These are phyloP conservation scores for Tricholoma furcatifolium DNA, from an alignment of 768 basidiomycete genomes.

Conservation along the genomic window DNA sequence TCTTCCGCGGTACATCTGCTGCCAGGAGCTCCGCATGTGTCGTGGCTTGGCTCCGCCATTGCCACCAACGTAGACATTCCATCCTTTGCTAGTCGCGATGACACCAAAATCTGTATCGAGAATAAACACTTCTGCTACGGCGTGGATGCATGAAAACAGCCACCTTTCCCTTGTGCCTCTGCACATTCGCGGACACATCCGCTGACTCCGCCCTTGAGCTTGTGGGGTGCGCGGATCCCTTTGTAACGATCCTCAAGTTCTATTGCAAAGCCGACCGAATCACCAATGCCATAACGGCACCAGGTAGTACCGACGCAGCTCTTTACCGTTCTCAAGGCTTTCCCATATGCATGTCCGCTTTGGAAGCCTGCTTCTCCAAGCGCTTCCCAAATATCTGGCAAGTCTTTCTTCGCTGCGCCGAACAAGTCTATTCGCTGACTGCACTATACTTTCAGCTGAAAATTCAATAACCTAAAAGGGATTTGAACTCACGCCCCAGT, in stretches of 20 bases:
- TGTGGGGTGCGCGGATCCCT: conserved; percentile 42
- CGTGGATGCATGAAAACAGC: no score
- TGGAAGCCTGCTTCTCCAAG: conserved; percentile 67
- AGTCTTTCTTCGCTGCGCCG: conserved; percentile 66
- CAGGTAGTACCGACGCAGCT: conserved; percentile 72
- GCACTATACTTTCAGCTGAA: conserved; percentile 15
- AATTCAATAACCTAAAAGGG: background rate
- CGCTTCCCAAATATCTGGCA: conserved; percentile 67
- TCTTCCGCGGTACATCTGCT: background rate
- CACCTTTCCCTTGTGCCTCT: background rate
- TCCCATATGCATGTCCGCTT: conserved; percentile 75
- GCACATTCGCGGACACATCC: background rate
- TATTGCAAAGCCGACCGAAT: conserved; percentile 73
- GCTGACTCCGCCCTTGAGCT: conserved; percentile 26
- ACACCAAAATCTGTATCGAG: background rate
- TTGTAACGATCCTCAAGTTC: conserved; percentile 72
- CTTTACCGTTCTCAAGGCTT: conserved; percentile 71
- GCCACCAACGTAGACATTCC: background rate
- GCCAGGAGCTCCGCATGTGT: background rate
- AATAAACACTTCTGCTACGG: no score
- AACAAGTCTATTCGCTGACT: conserved; percentile 71
- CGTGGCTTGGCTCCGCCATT: background rate
- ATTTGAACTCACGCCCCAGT: conserved; percentile 9
- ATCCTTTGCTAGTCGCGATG: background rate
- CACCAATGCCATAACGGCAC: conserved; percentile 74